Base-by-base conservation (phyloP, 2,329 filamentous ascomycete genomes). In the Monilinia polystroma region DNA sequence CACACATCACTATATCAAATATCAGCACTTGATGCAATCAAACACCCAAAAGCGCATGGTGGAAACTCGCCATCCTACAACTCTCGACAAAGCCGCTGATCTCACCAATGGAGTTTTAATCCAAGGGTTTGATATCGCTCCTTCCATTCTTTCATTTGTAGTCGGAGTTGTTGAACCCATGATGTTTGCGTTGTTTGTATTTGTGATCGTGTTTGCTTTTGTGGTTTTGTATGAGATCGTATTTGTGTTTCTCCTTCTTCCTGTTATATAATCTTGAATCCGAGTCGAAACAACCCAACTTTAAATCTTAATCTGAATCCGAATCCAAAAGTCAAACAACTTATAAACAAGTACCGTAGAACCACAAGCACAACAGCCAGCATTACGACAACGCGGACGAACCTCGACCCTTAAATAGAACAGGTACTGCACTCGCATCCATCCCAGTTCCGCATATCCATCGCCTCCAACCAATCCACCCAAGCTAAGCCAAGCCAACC, bases 1-100 rank as follows among this genome's bases (percentile, higher is more conserved):
- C 90, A 91, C 77, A 96, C 86, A 80, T 90, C 70, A 62, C 73
- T 74, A 59, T 47, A 52, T 26, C 8, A 10, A 41, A 51, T 18
- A 60, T 66, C 53, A 62, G 14, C 20, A 18, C 20, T 14, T 29
- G 29, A 32, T 11, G 66, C 66, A 59, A 10, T 38, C 4, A 32
- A 26, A 26, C 38, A 35, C n/a, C 3, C 16, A 20, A 43, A 51
- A 35, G 20, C 35, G 4, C 3, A 47, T 3, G 14, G 16, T 47
- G 4, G 38, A 58, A 52, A 67, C 54, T 60, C 67, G 73, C 73
- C 73, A 75, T 65, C 74, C 74, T 62, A 71, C 74, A 57, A 67
- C 66, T 35, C 68, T 62, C 1, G 74, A 75, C 16, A 75, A 68
- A 2, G 70, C 55, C 10, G 68, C 35, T 10, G 74, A 75, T 55